phyloP scores from a whole-genome alignment of 768 basidiomycete genomes.

The Trametes gibbosa region DNA sequence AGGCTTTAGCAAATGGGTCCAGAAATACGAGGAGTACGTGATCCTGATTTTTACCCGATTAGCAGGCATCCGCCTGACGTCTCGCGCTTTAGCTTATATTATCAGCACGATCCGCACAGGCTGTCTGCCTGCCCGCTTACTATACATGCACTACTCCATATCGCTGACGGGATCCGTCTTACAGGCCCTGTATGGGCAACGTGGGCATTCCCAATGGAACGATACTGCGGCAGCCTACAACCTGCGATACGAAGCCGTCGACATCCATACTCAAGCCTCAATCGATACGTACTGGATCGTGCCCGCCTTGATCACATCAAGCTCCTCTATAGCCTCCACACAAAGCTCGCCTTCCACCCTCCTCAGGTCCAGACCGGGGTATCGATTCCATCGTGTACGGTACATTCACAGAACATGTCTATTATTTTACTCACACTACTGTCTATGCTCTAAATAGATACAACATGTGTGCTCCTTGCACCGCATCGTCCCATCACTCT shows the following conservation, averaged over 20 bases:
- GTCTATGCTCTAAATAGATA: not conserved
- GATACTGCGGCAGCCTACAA: constrained; percentile 24
- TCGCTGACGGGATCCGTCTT: constrained; percentile 27
- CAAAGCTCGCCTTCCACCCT: not conserved
- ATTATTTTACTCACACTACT: no score
- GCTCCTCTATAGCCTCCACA: not conserved
- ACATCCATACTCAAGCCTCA: constrained; percentile 20
- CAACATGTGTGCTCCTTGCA: not conserved
- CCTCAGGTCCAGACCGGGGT: not conserved
- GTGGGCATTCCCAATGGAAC: constrained; percentile 34
- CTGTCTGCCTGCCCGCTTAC: constrained; percentile 31
- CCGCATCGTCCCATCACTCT: not conserved
- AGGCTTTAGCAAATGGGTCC: no score
- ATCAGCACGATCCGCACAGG: constrained; percentile 26
- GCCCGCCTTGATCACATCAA: not conserved
- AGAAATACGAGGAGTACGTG: no score
- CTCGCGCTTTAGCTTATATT: constrained; percentile 27
- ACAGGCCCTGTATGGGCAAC: constrained; percentile 24
- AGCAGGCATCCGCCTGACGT: no score
- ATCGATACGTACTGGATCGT: constrained; percentile 2
- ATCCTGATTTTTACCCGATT: no score
- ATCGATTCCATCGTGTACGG: not conserved
- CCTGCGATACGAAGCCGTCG: constrained; percentile 23
- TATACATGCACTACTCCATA: constrained; percentile 33
- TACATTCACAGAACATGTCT: not conserved